Base-by-base conservation (phyloP, 2,329 filamentous ascomycete genomes). In the Trichophyton verrucosum region DNA sequence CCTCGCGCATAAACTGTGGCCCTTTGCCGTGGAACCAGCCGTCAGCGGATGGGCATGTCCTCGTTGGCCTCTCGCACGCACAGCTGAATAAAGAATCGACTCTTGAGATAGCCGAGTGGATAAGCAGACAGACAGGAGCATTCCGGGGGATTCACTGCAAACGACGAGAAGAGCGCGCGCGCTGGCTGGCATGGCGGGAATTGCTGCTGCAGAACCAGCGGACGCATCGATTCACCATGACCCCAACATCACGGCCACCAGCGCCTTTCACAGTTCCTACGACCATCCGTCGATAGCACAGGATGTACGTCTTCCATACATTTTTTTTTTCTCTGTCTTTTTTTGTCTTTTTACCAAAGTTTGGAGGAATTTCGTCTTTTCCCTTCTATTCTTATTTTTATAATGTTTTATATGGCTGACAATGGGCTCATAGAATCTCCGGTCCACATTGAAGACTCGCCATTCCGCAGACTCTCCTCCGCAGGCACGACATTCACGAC, bases 381-480 rank as follows among this genome's bases (percentile, higher is more conserved):
- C 2, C 6, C 6, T 7, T 30, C 7, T 7, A 7, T 6, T 30
- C 27, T 30, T 30, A 20, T 2, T 30, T 30, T 30, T 30, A 27
- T 27, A 30, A 30, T 30, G 27, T 30, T 30, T 30, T 7, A 27
- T 27, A 20, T 24, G 13, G 33, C 49, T 53, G 24, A 53, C 49
- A 9, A 30, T 30, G 27, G 27, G 13, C 24, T 59, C 38, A 22
- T 33, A 59, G 57, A 59, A 24, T 60, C 17, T 60, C 17, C 42
- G 46, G 22, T 22, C 49, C 40, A 58, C 56, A 9, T 57, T 59
- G 20, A 73, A 70, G 61, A 66, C 68, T 61, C 72, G 72, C 49
- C 69, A 69, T 51, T 76, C 74, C 62, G 70, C 72, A 58, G 73
- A 76, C 62, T 75, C 73, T 22, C 68, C 60, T 62, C 67, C 66